A percentile compares a stretch with the other conserved stretches of the same genome.
These are phyloP conservation scores for Clausena lansium DNA, from an alignment of 345 rosid species.

Conservation along the genomic window DNA sequence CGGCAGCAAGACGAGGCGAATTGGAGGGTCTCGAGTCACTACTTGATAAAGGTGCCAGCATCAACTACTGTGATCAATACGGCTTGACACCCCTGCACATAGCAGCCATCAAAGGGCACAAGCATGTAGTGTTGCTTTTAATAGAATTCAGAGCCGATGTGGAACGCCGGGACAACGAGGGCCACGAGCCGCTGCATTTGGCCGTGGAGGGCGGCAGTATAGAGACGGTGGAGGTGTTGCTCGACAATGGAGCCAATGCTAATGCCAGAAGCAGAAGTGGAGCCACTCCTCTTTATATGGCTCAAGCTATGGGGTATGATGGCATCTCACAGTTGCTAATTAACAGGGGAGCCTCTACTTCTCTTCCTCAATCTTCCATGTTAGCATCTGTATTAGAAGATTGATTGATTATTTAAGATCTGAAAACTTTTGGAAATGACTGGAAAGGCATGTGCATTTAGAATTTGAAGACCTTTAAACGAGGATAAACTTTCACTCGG, in stretches of 20 bases:
- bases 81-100: conserved; percentile 49
- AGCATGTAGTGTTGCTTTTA: conserved; percentile 33
- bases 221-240: conserved; percentile 41
- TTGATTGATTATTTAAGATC: too few species aligned
- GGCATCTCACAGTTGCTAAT: conserved; percentile 30
- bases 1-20: conserved; percentile 55
- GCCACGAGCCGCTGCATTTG: conserved; percentile 50
- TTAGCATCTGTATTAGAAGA: not conserved
- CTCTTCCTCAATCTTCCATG: conserved; percentile 1
- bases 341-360: conserved; percentile 23
- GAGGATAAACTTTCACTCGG: not conserved
- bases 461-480: not conserved
- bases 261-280: conserved; percentile 37
- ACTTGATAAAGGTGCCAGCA: conserved; percentile 23
- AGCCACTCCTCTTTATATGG: conserved; percentile 39
- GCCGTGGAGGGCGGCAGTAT: conserved; percentile 45
- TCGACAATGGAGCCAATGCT: conserved; percentile 36
- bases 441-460: too few species aligned
- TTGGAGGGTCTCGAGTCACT: conserved; percentile 17
- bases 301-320: conserved; percentile 33
- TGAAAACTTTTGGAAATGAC: not conserved
- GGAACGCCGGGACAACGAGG: conserved; percentile 43
- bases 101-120: conserved; percentile 51
- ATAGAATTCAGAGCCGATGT: conserved; percentile 32
- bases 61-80: conserved; percentile 38